phyloP scores from a whole-genome alignment of 1,139 yeast genomes.

The Arxiozyma bovina region DNA sequence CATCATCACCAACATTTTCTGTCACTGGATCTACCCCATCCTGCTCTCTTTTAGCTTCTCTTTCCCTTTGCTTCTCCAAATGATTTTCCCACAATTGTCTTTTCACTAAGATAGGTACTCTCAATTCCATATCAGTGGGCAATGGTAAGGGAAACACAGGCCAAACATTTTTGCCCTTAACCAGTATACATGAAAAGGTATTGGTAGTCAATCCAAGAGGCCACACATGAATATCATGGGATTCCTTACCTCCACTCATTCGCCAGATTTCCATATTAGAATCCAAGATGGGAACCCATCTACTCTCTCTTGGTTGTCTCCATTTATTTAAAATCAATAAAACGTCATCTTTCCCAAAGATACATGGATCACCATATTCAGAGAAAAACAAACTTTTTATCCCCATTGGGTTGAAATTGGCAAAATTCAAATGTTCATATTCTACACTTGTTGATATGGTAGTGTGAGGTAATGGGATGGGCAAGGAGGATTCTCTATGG shows the following conservation, averaged over 20 bases:
- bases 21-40: constrained; percentile 29
- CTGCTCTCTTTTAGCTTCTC: constrained; percentile 19
- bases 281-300: constrained; percentile 84
- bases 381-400: constrained; percentile 72
- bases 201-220: constrained; percentile 70
- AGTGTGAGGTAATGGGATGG: constrained; percentile 20
- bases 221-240: constrained; percentile 61
- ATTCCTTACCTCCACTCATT: constrained; percentile 44
- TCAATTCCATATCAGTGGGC: constrained; percentile 67
- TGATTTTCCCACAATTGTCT: constrained; percentile 23
- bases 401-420: constrained; percentile 26
- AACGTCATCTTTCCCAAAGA: constrained; percentile 70
- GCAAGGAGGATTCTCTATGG: constrained; percentile 27
- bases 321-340: constrained; percentile 64
- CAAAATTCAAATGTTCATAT: constrained; percentile 15
- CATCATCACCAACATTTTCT: constrained; percentile 31
- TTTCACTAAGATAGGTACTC: constrained; percentile 46
- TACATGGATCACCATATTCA: constrained; percentile 78
- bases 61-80: constrained; percentile 24
- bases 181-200: constrained; percentile 61
- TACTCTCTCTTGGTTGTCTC: constrained; percentile 67
- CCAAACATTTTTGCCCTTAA: constrained; percentile 49
- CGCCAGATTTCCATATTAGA: constrained; percentile 43
- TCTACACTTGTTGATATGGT: constrained; percentile 5
- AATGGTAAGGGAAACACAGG: constrained; percentile 69